Percentiles rank a stretch among this genome's conserved stretches.
Evolutionary conservation across 2,329 filamentous ascomycete species (phyloP).

Genomic region (Fusarium staphyleae): DNA sequence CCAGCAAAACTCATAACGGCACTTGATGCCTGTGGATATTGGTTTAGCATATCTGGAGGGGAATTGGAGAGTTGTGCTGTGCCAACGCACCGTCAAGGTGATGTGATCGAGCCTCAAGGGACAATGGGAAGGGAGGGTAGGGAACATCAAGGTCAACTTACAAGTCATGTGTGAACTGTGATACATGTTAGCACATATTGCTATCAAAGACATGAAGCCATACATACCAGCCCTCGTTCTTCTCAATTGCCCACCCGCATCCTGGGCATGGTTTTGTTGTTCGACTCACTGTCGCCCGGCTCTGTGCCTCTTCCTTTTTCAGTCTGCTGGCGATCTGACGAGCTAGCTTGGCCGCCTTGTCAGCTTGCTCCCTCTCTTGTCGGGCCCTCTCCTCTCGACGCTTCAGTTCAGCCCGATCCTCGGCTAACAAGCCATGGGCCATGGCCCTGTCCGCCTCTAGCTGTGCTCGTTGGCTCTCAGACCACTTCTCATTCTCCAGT

Average conservation of each 20-base stretch:
- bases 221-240: conserved; percentile 52
- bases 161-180: conserved; percentile 52
- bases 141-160: conserved; percentile 40
- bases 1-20: conserved; percentile 48
- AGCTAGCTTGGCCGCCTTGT: conserved; percentile 40
- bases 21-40: conserved; percentile 44
- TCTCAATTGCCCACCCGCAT: conserved; percentile 50
- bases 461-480: conserved; percentile 55
- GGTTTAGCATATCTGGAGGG: conserved; percentile 20
- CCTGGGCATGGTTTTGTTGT: conserved; percentile 50
- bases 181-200: conserved; percentile 33
- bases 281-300: conserved; percentile 35
- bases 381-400: conserved; percentile 35
- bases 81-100: conserved; percentile 25
- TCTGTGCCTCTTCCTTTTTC: conserved; percentile 48
- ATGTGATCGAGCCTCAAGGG: conserved; percentile 3
- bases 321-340: conserved; percentile 41
- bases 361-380: conserved; percentile 34
- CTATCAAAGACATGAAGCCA: not conserved
- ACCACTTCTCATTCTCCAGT: conserved; percentile 43
- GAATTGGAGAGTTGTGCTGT: conserved; percentile 1
- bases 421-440: conserved; percentile 43
- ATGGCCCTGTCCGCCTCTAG: conserved; percentile 53
- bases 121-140: not conserved
- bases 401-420: conserved; percentile 41